Base-by-base conservation (phyloP, 2,329 filamentous ascomycete genomes). In the Phoma sp. region DNA sequence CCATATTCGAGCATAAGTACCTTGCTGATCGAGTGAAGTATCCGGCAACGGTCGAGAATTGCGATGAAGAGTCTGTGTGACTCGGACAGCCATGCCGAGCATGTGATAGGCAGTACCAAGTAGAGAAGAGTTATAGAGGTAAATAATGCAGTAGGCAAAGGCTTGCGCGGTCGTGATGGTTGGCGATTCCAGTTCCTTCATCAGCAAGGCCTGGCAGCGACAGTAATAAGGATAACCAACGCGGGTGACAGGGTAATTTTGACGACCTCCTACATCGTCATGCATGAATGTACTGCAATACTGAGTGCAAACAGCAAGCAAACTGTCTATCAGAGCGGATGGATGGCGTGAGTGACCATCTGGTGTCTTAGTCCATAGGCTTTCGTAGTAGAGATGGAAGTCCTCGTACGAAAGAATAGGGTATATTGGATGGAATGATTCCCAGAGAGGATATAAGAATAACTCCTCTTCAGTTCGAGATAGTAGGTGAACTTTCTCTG, bases 351-450 rank as follows among this genome's bases (percentile, higher is more conserved):
- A 18, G 34, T 48, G 33, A 33, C 36, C 34, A 7, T 48, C 26
- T 15, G 34, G 34, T 17, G 37, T 26, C 23, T 18, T 40, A n/a
- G 34, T 26, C 45, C 45, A 48, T 40, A 48, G 33, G 45, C 36
- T 23, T 29, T 48, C 20, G 34, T 48, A 48, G 14, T 48, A 25
- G 17, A 26, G 23, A 18, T 48, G 34, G 34, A 48, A 48, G 45
- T 48, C 45, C 45, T 48, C 37, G 18, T 48, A 48, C 2, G 45
- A 48, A 12, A 48, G 45, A 17, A 48, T 15, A 48, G 45, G 45
- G 25, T 48, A 48, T 48, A 48, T 48, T 40, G 45, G 45, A 17
- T 39, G 45, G 36, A 39, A 48, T 12, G 45, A 48, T 29, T 48
- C 45, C 45, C 45, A 48, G n/a, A 48, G 34, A 15, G 45, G 45